Evolutionary conservation across 257 asterid species (phyloP).

Genomic region (Solanum chmielewskii): DNA sequence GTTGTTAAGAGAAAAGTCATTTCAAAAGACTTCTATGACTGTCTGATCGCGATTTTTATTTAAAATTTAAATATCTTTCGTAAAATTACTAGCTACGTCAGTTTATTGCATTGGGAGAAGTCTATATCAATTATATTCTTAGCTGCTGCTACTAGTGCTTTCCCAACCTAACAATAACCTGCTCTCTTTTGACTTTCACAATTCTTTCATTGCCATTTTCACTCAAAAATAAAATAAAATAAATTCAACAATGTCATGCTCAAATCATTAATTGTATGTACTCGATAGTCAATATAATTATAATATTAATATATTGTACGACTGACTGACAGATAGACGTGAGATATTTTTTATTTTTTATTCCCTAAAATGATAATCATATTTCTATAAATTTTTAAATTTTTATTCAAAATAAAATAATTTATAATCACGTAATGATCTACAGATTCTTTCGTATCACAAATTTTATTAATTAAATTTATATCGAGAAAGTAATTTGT

Average conservation of each 20-base stretch:
- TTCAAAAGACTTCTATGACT: not conserved
- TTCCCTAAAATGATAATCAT: too few species aligned
- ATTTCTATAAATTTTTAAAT: too few species aligned
- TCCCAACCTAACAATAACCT: conserved; percentile 15
- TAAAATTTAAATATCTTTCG: too few species aligned
- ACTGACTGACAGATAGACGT: too few species aligned
- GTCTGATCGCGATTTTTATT: not conserved
- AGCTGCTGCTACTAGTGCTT: not conserved
- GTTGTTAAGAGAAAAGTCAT: not conserved
- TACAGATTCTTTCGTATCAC: not conserved
- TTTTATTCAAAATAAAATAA: not conserved
- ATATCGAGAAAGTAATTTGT: not conserved
- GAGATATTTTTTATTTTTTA: too few species aligned
- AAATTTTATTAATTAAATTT: not conserved
- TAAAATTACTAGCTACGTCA: too few species aligned
- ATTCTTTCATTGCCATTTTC: not conserved
- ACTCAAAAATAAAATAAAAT: not conserved
- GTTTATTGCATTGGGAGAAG: not conserved
- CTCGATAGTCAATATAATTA: not conserved
- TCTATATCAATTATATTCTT: not conserved
- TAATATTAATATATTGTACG: too few species aligned
- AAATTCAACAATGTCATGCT: conserved; percentile 9
- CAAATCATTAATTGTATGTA: not conserved
- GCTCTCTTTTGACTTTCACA: conserved; percentile 5
- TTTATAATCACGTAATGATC: not conserved